Conservation (phyloP, 1,139 yeast genomes). For the Suhomyces choctaworum region DNA sequence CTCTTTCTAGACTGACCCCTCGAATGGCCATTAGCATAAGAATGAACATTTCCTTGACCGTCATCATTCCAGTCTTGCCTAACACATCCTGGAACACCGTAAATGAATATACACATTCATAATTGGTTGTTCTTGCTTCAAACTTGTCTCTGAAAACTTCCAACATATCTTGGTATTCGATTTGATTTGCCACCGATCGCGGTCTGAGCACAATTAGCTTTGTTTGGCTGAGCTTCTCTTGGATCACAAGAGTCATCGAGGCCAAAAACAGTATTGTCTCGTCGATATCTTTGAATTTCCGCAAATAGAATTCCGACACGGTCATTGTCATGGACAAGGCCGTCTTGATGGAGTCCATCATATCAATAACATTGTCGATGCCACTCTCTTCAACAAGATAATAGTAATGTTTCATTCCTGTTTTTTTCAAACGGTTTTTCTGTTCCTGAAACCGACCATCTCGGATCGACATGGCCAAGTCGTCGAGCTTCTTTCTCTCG, state of each 20-base stretch:
- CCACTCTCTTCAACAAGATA: conserved; percentile 83
- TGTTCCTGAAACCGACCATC: conserved; percentile 92
- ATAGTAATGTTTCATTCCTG: conserved; percentile 66
- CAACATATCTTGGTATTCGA: conserved; percentile 48
- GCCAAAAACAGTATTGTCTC: conserved; percentile 70
- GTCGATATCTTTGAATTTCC: conserved; percentile 69
- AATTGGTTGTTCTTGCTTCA: conserved; percentile 24
- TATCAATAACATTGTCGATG: conserved; percentile 35
- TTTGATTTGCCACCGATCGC: conserved; percentile 49
- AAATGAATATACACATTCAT: conserved; percentile 63
- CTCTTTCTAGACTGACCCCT: conserved; percentile 86
- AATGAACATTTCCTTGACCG: conserved; percentile 75
- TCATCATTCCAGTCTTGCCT: conserved; percentile 68
- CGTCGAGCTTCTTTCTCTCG: conserved; percentile 88
- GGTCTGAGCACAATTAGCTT: conserved; percentile 53
- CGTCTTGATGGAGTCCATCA: conserved; percentile 70
- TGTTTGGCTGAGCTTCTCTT: conserved; percentile 31
- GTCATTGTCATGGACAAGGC: conserved; percentile 74
- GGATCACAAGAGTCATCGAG: conserved; percentile 54
- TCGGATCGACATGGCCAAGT: conserved; percentile 73
- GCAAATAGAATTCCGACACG: conserved; percentile 64
- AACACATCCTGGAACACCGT: conserved; percentile 67
- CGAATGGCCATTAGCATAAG: conserved; percentile 74
- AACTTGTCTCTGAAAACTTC: conserved; percentile 46
- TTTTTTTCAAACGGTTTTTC: conserved; percentile 67